phyloP scores from a whole-genome alignment of 2,329 filamentous ascomycete genomes.

The Phialocephala subalpina region DNA sequence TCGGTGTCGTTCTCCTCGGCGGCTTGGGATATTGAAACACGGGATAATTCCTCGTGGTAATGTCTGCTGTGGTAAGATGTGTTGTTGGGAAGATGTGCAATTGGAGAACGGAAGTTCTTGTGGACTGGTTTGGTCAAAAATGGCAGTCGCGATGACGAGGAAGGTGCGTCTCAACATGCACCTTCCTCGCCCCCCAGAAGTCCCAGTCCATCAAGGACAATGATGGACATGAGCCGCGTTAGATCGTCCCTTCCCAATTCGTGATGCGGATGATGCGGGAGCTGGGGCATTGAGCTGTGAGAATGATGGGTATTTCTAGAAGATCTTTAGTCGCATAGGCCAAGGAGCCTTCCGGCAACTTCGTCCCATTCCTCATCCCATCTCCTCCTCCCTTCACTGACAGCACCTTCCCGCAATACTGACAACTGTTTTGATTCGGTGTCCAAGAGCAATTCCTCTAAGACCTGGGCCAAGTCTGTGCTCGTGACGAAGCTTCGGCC shows the following conservation, averaged over 20 bases:
- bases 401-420: constrained; percentile 71
- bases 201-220: too few species aligned
- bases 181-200: too few species aligned
- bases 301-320: neutral
- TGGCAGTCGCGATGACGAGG: too few species aligned
- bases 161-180: too few species aligned
- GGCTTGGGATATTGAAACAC: too few species aligned
- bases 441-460: constrained; percentile 70
- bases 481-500: constrained; percentile 84
- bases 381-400: constrained; percentile 75
- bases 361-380: constrained; percentile 96
- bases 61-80: too few species aligned
- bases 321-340: constrained; percentile 45
- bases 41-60: too few species aligned
- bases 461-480: constrained; percentile 67
- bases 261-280: neutral
- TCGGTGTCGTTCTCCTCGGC: too few species aligned
- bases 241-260: too few species aligned
- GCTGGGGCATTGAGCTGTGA: neutral
- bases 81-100: neutral
- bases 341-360: constrained; percentile 78
- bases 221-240: too few species aligned
- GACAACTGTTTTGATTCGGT: constrained; percentile 61
- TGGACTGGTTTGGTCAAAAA: too few species aligned
- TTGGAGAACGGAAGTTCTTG: too few species aligned